phyloP scores from a whole-genome alignment of 1,139 yeast species.

The Candida glucosophila region DNA sequence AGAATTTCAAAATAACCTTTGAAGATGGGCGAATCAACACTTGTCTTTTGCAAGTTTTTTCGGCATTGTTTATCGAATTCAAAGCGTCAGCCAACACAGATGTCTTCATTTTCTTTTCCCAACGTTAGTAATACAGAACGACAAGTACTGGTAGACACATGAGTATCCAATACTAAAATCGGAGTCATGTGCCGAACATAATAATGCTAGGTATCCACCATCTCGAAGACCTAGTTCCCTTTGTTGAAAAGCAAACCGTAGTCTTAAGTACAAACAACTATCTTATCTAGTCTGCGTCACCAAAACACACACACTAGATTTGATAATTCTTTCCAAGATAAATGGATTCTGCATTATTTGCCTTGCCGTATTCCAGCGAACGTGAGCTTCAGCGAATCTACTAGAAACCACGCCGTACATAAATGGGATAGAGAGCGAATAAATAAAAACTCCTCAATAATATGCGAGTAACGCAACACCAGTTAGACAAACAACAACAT shows the following conservation, averaged over 20 bases:
- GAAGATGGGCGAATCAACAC: constrained; percentile 96
- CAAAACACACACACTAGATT: no score
- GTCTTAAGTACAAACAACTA: no score
- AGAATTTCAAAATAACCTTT: constrained; percentile 91
- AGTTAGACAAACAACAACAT: no score
- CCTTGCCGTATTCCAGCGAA: no score
- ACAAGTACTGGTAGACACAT: constrained; percentile 17
- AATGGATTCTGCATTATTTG: no score
- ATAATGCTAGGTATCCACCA: constrained; percentile 16
- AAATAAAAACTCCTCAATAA: no score
- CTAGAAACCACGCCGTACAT: no score
- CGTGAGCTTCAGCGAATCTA: no score
- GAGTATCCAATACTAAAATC: constrained; percentile 26
- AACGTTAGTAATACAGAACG: constrained; percentile 6
- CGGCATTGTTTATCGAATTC: constrained; percentile 95
- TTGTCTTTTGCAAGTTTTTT: constrained; percentile 98
- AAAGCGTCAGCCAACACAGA: constrained; percentile 98
- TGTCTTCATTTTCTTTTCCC: constrained; percentile 75
- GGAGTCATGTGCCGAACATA: constrained; percentile 26
- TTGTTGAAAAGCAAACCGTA: no score
- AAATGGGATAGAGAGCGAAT: no score
- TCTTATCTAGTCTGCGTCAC: no score
- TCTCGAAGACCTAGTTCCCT: constrained; percentile 14
- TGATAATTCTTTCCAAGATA: constrained; percentile 1
- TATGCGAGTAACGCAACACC: no score